Evolutionary conservation across 2,329 filamentous ascomycete species (phyloP), one percentile per base, ranked within the genome.

Genomic region (Emmonsia crescens): DNA sequence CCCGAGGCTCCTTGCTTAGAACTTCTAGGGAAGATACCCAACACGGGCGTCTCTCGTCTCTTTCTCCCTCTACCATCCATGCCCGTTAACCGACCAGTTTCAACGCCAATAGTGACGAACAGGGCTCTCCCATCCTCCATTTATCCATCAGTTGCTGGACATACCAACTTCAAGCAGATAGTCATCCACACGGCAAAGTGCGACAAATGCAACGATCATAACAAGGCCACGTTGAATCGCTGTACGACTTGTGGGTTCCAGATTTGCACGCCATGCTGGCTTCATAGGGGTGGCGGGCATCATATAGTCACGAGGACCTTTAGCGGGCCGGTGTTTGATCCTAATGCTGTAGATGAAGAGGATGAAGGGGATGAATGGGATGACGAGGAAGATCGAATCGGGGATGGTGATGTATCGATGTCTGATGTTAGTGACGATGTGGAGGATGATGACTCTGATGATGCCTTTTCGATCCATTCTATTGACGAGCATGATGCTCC

Each of bases 181-280:
- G 57, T 60, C 5, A 71, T 72, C 9, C 70, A 72, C 60, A 76
- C 73, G 0, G 73, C 72, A 0, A 75, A 74, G 62, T 77, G 75
- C 58, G 75, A 77, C 58, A 44, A 70, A 2, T 77, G 75, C 65
- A 69, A 72, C 44, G 56, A 59, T 1, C 69, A 73, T 49, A 76
- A 76, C 59, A 66, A 54, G n/a, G 54, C 62, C 1, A 72, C 68
- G 1, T 69, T 76, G 64, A 66, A 66, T 29, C 72, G 73, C 14
- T 77, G 75, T 58, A 60, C 42, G 5, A 62, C 62, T 2, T 77
- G 74, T 56, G 69, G 68, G 9, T 73, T 68, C 70, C 74, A 76
- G 42, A 68, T 70, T 14, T 76, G 75, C 60, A 68, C 69, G n/a
- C 58, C 61, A 1, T 76, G 75, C 59, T 69, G 67, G 65, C 38